These are phyloP conservation scores for Ulota crispa DNA, from an alignment of 225 moss, liverwort and hornwort species.

Conservation along the genomic window DNA sequence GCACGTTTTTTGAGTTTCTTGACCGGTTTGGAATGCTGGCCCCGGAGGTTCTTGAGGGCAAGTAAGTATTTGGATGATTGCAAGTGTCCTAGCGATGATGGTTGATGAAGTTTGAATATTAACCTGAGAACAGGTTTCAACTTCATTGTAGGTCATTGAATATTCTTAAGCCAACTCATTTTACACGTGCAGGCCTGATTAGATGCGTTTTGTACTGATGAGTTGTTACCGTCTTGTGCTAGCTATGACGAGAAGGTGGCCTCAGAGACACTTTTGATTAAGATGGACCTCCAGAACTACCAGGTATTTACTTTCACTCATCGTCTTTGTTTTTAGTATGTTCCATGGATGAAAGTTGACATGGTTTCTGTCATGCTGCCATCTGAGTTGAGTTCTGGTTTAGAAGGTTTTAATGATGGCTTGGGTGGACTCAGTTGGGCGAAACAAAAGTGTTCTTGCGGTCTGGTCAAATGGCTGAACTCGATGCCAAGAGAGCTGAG, in stretches of 20 bases:
- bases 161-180: background rate
- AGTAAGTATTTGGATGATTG: constrained; percentile 52
- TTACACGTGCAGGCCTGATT: background rate
- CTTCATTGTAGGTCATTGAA: background rate
- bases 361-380: background rate
- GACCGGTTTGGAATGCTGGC: constrained; percentile 93
- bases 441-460: constrained; percentile 96
- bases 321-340: background rate
- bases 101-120: background rate
- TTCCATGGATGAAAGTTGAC: background rate
- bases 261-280: constrained; percentile 72
- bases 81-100: background rate
- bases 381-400: background rate
- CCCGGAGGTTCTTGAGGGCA: constrained; percentile 89
- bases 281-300: constrained; percentile 77
- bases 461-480: constrained; percentile 98
- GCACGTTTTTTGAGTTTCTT: constrained; percentile 98
- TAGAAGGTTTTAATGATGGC: background rate
- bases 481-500: constrained; percentile 89
- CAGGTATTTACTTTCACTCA: constrained; percentile 51
- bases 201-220: constrained; percentile 6
- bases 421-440: constrained; percentile 69
- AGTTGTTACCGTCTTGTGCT: constrained; percentile 17
- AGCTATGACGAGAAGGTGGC: constrained; percentile 93
- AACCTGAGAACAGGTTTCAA: background rate